Conservation (phyloP, 2,329 filamentous ascomycete genomes). For the Botrytis sinoallii region DNA sequence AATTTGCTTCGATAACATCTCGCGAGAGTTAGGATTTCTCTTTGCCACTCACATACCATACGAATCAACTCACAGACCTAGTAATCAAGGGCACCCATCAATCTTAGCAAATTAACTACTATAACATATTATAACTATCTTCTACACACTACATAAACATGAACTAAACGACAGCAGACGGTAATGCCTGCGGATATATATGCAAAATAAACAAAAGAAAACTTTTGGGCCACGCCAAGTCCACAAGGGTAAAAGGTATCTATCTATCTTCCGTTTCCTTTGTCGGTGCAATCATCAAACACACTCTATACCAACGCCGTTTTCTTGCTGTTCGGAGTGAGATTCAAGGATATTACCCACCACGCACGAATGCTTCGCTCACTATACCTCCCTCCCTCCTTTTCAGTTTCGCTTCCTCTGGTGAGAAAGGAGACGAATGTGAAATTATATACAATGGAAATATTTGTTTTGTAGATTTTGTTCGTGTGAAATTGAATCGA, state of each 20-base stretch:
- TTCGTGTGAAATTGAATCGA: not conserved
- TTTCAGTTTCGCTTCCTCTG: not conserved
- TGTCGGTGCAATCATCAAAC: not conserved
- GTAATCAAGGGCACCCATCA: not conserved
- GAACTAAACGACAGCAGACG: not conserved
- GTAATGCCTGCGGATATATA: not conserved
- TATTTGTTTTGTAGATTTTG: not conserved
- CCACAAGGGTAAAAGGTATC: not conserved
- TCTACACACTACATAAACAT: not conserved
- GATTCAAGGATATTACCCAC: not conserved
- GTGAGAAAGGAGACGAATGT: not conserved
- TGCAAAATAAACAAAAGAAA: not conserved
- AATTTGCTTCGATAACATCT: not conserved
- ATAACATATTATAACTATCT: not conserved
- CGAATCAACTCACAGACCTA: not conserved
- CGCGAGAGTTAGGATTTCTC: not conserved
- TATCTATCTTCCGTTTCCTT: not conserved
- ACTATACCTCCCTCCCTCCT: not conserved
- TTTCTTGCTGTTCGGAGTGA: not conserved
- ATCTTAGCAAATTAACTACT: not conserved
- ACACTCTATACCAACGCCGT: not conserved
- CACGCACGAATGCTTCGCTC: not conserved
- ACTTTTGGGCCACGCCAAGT: not conserved
- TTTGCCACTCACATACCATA: not conserved
- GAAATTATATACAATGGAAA: not conserved